A percentile compares a stretch with the other conserved stretches of the same genome.
These are phyloP conservation scores for Breynia disticha DNA, from an alignment of 441 rosid genomes.

Conservation along the genomic window DNA sequence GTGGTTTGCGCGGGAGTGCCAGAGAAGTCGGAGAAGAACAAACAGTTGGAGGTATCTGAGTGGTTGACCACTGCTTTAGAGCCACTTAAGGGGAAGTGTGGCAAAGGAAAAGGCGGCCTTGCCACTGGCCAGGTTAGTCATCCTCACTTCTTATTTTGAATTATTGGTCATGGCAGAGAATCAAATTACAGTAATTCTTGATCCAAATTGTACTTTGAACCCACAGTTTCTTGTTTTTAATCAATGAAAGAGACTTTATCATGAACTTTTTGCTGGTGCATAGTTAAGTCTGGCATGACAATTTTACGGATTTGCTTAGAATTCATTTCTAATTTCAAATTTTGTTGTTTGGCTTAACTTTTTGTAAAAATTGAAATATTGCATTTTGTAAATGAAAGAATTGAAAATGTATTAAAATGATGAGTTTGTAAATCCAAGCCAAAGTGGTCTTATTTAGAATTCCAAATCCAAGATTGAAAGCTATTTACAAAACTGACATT, in stretches of 20 bases:
- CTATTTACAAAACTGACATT: too few species aligned
- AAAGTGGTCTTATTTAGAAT: too few species aligned
- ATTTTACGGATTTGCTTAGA: too few species aligned
- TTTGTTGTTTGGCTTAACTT: too few species aligned
- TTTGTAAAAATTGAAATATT: too few species aligned
- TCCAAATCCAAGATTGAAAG: too few species aligned
- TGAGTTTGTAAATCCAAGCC: too few species aligned
- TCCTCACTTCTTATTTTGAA: too few species aligned
- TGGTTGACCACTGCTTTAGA: constrained; percentile 76
- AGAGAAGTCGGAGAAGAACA: constrained; percentile 43
- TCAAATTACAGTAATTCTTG: not conserved
- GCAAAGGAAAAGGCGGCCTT: constrained; percentile 89
- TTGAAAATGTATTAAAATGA: too few species aligned
- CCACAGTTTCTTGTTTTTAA: not conserved
- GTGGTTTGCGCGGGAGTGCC: constrained; percentile 89
- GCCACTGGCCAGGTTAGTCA: constrained; percentile 81
- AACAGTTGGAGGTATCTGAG: constrained; percentile 75
- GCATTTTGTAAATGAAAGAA: too few species aligned
- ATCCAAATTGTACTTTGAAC: not conserved
- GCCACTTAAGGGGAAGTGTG: constrained; percentile 85
- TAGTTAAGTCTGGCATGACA: not conserved
- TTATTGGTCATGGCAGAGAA: not conserved
- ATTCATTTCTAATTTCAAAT: too few species aligned
- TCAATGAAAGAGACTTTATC: not conserved
- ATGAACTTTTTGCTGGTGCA: not conserved